Evolutionary conservation across 108 stramenopile species (phyloP).

Genomic region (Skeletonema marinoi): DNA sequence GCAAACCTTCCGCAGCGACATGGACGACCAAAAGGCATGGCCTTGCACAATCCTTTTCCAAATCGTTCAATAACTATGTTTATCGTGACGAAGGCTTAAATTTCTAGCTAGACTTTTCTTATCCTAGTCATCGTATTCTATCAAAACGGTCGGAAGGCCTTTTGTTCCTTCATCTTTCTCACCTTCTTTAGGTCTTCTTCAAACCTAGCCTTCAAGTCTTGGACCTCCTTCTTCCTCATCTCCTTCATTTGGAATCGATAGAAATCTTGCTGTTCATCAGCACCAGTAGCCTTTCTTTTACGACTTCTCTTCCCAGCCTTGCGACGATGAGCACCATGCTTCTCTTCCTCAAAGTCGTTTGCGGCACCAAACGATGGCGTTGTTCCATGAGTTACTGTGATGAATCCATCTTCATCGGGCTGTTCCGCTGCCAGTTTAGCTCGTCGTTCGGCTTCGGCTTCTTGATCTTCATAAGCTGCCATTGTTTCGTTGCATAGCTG

Average conservation of each 20-base stretch:
- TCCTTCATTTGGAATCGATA: conserved; percentile 85
- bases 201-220: conserved; percentile 72
- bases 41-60: conserved; percentile 64
- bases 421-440: conserved; percentile 47
- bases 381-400: conserved; percentile 70
- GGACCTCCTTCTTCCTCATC: conserved; percentile 63
- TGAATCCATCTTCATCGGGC: conserved; percentile 88
- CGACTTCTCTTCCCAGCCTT: conserved; percentile 56
- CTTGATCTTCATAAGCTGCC: conserved; percentile 62
- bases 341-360: conserved; percentile 54
- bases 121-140: background rate
- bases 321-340: conserved; percentile 13
- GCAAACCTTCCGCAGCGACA: conserved; percentile 61
- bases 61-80: conserved; percentile 64
- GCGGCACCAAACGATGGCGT: conserved; percentile 51
- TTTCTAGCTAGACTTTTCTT: background rate
- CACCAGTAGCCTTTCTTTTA: conserved; percentile 62
- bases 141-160: conserved; percentile 76
- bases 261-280: conserved; percentile 71
- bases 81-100: conserved; percentile 71
- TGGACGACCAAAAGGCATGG: conserved; percentile 58
- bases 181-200: conserved; percentile 82
- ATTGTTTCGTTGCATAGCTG: conserved; percentile 79
- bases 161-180: conserved; percentile 83
- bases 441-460: conserved; percentile 63